Percentiles rank a stretch among this genome's conserved stretches.
Evolutionary conservation across 2,329 filamentous ascomycete species (phyloP).

Genomic region (Verticillium tricorpus): DNA sequence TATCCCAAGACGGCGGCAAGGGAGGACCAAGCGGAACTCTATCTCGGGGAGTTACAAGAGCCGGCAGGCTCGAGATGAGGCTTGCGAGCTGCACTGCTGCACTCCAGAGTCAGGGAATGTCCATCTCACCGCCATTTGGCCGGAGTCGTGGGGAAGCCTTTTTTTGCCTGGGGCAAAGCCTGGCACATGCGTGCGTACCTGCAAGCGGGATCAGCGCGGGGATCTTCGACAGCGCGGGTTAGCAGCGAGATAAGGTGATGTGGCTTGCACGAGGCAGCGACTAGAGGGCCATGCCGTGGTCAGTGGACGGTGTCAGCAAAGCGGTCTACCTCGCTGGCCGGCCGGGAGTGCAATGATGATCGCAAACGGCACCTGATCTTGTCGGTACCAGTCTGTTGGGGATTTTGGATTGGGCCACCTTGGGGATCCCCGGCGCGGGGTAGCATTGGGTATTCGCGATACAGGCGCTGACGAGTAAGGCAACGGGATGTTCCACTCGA

Average conservation of each 20-base stretch:
- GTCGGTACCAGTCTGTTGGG: background rate
- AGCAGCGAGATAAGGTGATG: background rate
- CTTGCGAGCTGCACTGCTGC: background rate
- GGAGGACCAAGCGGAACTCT: background rate
- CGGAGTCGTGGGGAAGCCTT: background rate
- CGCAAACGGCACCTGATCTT: background rate
- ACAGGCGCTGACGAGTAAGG: background rate
- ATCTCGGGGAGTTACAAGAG: background rate
- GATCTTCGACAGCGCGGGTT: background rate
- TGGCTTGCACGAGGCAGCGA: background rate
- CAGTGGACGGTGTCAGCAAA: background rate
- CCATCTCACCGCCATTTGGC: background rate
- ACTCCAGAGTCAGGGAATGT: background rate
- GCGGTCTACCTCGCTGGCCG: background rate
- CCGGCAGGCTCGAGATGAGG: background rate
- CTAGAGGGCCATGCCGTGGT: background rate
- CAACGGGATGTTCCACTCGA: background rate
- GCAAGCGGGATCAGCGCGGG: background rate
- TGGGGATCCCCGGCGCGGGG: background rate
- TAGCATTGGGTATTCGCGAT: background rate
- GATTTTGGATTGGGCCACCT: background rate
- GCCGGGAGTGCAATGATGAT: background rate
- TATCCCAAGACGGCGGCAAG: background rate
- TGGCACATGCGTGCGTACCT: background rate
- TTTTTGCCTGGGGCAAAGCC: background rate